A percentile compares a stretch with the other conserved stretches of the same genome.
Conservation (phyloP, 768 basidiomycete species). For the Leccinum arenicola region DNA sequence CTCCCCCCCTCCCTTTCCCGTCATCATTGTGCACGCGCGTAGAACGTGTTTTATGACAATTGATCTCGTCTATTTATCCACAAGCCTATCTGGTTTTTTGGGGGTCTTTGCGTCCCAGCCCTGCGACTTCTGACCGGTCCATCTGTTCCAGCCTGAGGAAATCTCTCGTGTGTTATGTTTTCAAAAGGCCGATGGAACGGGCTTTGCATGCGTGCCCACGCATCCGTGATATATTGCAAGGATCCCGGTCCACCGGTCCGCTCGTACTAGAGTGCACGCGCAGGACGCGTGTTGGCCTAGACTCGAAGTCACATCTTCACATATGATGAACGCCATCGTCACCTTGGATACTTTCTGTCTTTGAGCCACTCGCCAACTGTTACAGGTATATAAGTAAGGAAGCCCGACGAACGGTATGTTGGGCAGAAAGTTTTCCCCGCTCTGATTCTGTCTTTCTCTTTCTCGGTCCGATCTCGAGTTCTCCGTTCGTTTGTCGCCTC, state of each 20-base stretch:
- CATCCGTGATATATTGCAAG: background rate
- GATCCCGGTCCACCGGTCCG: too few relatives aligned
- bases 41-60: background rate
- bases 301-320: background rate
- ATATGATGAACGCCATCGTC: too few relatives aligned
- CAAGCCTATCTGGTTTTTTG: background rate
- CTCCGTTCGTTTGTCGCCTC: too few relatives aligned
- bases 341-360: too few relatives aligned
- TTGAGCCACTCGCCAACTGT: too few relatives aligned
- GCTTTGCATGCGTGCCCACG: background rate
- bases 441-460: too few relatives aligned
- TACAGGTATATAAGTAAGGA: too few relatives aligned
- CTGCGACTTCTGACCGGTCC: background rate
- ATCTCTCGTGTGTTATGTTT: background rate
- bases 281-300: background rate
- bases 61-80: background rate
- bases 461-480: too few relatives aligned
- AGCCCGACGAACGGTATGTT: too few relatives aligned
- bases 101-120: background rate
- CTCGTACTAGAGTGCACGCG: background rate
- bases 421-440: too few relatives aligned
- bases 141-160: background rate
- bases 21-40: background rate
- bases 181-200: background rate
- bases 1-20: background rate